Base-by-base conservation (phyloP, 2,329 filamentous ascomycete species). In the Nectriaceae sp. region DNA sequence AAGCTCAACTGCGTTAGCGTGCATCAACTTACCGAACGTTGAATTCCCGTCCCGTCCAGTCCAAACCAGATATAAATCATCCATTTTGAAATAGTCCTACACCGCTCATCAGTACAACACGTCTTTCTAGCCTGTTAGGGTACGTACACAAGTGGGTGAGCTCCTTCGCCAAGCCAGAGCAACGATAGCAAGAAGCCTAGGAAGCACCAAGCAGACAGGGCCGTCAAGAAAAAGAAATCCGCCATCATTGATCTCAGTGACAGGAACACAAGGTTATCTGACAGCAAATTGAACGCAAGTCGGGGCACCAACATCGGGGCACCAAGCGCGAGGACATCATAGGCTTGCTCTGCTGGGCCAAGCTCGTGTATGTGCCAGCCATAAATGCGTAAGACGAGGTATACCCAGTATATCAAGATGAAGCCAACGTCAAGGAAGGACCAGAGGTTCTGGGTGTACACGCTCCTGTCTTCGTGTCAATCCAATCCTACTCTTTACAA, bases 1-100 rank as follows among this genome's bases (percentile, higher is more conserved):
- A 35, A 4, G 21, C 5, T 21, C 11, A 3, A 18, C 5, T n/a
- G 24, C 4, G 5, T 26, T 6, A 15, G 11, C 10, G 29, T 18
- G 35, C 18, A 20, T 15, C 16, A 5, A 63, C 74, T 63, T 62
- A 78, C 76, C 47, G 81, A 82, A 55, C 75, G 68, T 40, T 82
- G 75, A 36, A 86, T 84, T 6, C 83, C 83, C 3, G 78, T 83
- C 5, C 82, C 90, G 59, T 94, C 90, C 2, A 95, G 80, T 2
- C 90, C 90, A 63, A 95, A 94, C 90, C 90, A 95, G 55, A 95
- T 92, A 80, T 88, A 94, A 2, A 94, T 80, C 89, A 95, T 93
- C 90, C 90, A 95, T 68, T 92, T 91, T 38, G 84, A 84, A 53
- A 94, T 91, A 2, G 85, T 89, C 4, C 76, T 80, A 40, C 11